Evolutionary conservation across 306 rosid genomes (phyloP).

Genomic region (Cicer yamashitae): DNA sequence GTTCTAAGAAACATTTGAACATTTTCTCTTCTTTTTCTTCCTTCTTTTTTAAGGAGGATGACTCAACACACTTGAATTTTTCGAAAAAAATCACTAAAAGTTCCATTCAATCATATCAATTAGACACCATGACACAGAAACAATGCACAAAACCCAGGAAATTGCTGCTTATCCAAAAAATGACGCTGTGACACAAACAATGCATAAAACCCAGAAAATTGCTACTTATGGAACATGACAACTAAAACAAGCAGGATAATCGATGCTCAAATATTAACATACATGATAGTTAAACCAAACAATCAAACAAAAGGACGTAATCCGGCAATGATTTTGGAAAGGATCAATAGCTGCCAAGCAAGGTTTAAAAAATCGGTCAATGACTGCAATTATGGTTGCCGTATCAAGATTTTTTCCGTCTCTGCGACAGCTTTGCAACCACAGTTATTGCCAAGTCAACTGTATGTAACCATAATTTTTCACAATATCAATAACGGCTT

Average conservation of each 20-base stretch:
- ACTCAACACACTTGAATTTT: not conserved
- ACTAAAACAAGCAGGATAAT: constrained; percentile 1
- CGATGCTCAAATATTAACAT: constrained; percentile 28
- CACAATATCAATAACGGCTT: not conserved
- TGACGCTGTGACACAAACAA: not conserved
- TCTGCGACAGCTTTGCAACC: not conserved
- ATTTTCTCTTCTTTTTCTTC: not conserved
- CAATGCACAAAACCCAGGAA: constrained; percentile 32
- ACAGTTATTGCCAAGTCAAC: not conserved
- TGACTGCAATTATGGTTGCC: not conserved
- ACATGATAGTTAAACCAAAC: constrained; percentile 3
- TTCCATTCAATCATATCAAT: not conserved
- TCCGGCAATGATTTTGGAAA: constrained; percentile 16
- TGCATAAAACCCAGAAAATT: constrained; percentile 27
- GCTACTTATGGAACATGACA: not conserved
- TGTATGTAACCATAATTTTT: not conserved
- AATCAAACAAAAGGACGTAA: constrained; percentile 18
- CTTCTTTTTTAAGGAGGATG: not conserved
- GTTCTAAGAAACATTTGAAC: not conserved
- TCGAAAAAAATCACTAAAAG: not conserved
- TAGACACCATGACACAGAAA: not conserved
- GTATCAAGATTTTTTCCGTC: not conserved
- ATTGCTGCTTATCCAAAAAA: not conserved
- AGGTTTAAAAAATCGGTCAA: not conserved
- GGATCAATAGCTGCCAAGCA: not conserved